phyloP scores from a whole-genome alignment of 176 grass and related monocot genomes.

The Miscanthus lutarioriparius region DNA sequence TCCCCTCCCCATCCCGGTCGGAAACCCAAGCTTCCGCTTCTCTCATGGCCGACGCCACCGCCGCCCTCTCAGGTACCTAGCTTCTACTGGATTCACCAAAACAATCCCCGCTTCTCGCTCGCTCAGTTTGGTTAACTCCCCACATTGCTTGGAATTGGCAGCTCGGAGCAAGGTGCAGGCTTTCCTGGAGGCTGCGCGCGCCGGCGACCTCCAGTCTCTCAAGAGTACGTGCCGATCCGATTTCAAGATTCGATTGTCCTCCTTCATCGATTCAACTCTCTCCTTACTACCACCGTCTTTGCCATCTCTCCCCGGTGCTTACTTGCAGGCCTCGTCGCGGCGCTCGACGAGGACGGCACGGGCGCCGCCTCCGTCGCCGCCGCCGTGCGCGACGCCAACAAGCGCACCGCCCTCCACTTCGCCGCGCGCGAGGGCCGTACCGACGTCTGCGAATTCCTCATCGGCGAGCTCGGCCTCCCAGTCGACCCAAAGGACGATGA shows the following conservation, averaged over 20 bases:
- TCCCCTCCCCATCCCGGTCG: neutral
- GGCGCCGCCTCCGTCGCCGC: conserved; percentile 59
- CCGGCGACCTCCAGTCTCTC: conserved; percentile 70
- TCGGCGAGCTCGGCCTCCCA: conserved; percentile 73
- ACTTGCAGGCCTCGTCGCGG: conserved; percentile 50
- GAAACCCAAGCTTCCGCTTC: neutral
- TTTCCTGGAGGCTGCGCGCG: conserved; percentile 76
- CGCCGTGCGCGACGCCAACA: conserved; percentile 76
- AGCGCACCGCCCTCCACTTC: conserved; percentile 86
- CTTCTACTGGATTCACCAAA: neutral
- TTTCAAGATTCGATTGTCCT: neutral
- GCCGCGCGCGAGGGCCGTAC: conserved; percentile 68
- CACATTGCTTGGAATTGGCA: conserved; percentile 16
- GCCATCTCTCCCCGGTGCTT: neutral
- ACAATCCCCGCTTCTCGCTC: neutral
- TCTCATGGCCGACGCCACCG: neutral
- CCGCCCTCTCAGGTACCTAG: neutral
- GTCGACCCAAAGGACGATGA: conserved; percentile 82
- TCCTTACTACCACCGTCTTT: neutral
- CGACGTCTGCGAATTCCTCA: conserved; percentile 70
- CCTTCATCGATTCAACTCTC: neutral
- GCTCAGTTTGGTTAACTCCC: neutral
- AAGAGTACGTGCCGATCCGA: conserved; percentile 39
- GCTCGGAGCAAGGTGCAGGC: conserved; percentile 78
- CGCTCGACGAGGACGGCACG: conserved; percentile 76